Percentiles rank a stretch among this genome's conserved stretches.
Conservation (phyloP, 768 basidiomycete species). For the Tulasnella sp. region DNA sequence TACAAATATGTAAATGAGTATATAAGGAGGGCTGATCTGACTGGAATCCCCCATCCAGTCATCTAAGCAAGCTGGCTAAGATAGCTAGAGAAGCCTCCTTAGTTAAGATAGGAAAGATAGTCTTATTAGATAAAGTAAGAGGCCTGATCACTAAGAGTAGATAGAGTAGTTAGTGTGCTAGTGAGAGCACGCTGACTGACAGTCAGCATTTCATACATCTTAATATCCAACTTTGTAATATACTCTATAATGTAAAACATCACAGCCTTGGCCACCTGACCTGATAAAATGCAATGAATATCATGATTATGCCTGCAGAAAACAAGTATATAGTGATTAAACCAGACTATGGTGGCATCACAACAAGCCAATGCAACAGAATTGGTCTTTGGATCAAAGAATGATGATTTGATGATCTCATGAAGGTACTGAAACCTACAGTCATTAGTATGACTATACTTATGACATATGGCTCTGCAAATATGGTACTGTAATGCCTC, state of each 20-base stretch:
- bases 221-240: constrained; percentile 28
- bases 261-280: constrained; percentile 27
- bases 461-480: constrained; percentile 24
- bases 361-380: constrained; percentile 25
- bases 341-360: constrained; percentile 27
- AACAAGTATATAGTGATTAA: constrained; percentile 28
- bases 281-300: constrained; percentile 29
- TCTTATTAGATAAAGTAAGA: too few relatives aligned
- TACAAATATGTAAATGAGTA: too few relatives aligned
- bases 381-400: constrained; percentile 26
- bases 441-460: constrained; percentile 23
- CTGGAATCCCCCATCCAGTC: too few relatives aligned
- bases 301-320: constrained; percentile 30
- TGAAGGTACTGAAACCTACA: constrained; percentile 30
- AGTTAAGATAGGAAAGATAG: too few relatives aligned
- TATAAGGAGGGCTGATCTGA: too few relatives aligned
- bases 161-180: too few relatives aligned
- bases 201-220: constrained; percentile 25
- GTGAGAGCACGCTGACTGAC: too few relatives aligned
- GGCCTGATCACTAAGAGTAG: too few relatives aligned
- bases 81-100: too few relatives aligned
- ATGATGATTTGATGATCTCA: constrained; percentile 23
- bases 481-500: constrained; percentile 22
- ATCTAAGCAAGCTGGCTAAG: too few relatives aligned
- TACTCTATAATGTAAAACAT: constrained; percentile 31